These are phyloP conservation scores for Irpex sp. DNA, from an alignment of 1,284 basidiomycete species.

Conservation along the genomic window DNA sequence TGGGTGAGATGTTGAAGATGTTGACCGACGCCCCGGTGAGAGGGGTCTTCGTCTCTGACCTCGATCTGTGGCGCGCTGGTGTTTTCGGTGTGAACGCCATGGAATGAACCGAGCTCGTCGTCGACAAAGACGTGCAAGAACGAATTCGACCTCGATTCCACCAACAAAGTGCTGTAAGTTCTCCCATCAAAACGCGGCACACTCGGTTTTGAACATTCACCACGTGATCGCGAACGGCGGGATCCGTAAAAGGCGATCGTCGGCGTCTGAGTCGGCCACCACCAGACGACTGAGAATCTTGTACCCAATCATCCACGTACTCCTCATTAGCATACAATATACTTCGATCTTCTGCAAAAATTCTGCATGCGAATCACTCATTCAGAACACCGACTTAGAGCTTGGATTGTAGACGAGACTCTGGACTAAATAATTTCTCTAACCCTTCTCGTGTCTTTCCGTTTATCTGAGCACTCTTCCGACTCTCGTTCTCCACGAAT, in stretches of 20 bases:
- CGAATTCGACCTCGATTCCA: neutral
- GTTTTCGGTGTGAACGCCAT: constrained; percentile 50
- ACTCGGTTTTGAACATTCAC: constrained; percentile 1
- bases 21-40: constrained; percentile 61
- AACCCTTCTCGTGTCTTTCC: constrained; percentile 40
- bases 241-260: neutral
- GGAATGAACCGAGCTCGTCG: neutral
- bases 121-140: neutral
- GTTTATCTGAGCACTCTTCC: constrained; percentile 50
- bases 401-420: neutral
- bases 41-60: constrained; percentile 70
- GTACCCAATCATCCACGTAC: neutral
- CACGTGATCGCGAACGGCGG: constrained; percentile 5
- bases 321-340: neutral
- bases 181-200: neutral
- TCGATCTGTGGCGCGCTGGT: constrained; percentile 57
- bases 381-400: neutral
- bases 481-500: constrained; percentile 58
- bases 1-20: constrained; percentile 40
- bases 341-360: too few relatives aligned
- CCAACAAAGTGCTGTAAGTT: neutral
- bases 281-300: neutral
- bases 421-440: constrained; percentile 24
- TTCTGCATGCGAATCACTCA: too few relatives aligned
- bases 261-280: neutral